Base-by-base conservation (phyloP, 2,329 filamentous ascomycete species). In the Didymella lethalis region DNA sequence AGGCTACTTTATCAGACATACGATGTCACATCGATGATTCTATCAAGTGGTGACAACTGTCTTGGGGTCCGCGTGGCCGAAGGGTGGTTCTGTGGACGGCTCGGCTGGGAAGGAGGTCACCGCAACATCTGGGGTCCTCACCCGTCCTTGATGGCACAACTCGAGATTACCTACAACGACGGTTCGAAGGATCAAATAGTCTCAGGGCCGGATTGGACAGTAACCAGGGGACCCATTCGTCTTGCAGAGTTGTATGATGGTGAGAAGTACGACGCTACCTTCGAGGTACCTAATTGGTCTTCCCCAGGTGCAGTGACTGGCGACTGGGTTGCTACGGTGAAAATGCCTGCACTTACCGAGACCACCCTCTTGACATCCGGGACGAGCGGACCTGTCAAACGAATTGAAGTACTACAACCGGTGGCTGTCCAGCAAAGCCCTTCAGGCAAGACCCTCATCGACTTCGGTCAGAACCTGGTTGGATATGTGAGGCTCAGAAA, bases 211-310 rank as follows among this genome's bases (percentile, higher is more conserved):
- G 31, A 26, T 8, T 50, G 48, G 48, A 18, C 36, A 16, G 48
- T 43, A 5, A 50, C 48, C 8, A 26, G 43, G 10, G 48, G 48
- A 18, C 48, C 48, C 7, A 50, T 43, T 14, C 16, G n/a, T 12
- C 36, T 44, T 8, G 28, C 75, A 1, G 82, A 83, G 36, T 76
- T 86, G 3, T 85, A 85, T 51, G 77, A 85, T 61, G 85, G 84
- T 12, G 84, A 86, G 48, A 65, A 74, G 0, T 86, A 82, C 55
- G 82, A 86, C 63, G 73, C 75, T 0, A 67, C 72, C 69, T 59
- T 75, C 63, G 67, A 77, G 70, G 4, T 40, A 62, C 4, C 31
- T 62, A 7, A 70, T 0, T 75, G 53, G 53, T 56, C 59, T 41
- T 10, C 18, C 6, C 34, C 25, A 10, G 34, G 38, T 14, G 10